These are phyloP conservation scores for Nitzschia sp. DNA, from an alignment of 108 stramenopile species.

Conservation along the genomic window DNA sequence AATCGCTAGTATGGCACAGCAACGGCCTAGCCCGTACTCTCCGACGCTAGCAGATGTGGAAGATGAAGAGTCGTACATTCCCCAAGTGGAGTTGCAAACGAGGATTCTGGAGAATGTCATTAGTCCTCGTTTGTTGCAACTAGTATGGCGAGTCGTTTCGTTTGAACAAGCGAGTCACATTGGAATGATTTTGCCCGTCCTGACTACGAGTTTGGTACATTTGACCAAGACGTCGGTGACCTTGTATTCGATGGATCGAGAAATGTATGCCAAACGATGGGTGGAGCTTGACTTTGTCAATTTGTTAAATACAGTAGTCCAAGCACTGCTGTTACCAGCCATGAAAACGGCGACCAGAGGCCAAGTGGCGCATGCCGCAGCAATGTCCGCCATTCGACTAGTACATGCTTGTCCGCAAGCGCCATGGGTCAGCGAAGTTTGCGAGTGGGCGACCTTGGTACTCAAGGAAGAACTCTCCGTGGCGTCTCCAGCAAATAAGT, in stretches of 20 bases:
- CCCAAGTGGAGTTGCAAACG: slow-evolving; percentile 53
- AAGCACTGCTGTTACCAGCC: slow-evolving; percentile 50
- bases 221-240: slow-evolving; percentile 48
- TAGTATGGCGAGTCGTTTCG: slow-evolving; percentile 49
- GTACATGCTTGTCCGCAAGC: slow-evolving; percentile 60
- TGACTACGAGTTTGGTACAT: slow-evolving; percentile 62
- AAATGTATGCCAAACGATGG: slow-evolving; percentile 53
- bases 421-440: slow-evolving; percentile 53
- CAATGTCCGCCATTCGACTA: slow-evolving; percentile 59
- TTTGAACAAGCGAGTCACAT: slow-evolving; percentile 37
- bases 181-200: slow-evolving; percentile 45
- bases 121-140: slow-evolving; percentile 54
- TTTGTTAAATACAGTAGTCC: slow-evolving; percentile 47
- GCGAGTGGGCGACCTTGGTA: slow-evolving; percentile 40
- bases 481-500: background rate
- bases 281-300: slow-evolving; percentile 32
- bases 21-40: slow-evolving; percentile 29
- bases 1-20: slow-evolving; percentile 23
- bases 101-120: slow-evolving; percentile 61
- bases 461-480: slow-evolving; percentile 43
- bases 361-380: slow-evolving; percentile 26
- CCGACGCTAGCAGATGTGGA: slow-evolving; percentile 34
- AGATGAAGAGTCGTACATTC: slow-evolving; percentile 49
- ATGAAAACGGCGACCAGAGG: slow-evolving; percentile 26
- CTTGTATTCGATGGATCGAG: slow-evolving; percentile 33